Base-by-base conservation (phyloP, 139 green algal species). In the Auxenochlorella protothecoides region DNA sequence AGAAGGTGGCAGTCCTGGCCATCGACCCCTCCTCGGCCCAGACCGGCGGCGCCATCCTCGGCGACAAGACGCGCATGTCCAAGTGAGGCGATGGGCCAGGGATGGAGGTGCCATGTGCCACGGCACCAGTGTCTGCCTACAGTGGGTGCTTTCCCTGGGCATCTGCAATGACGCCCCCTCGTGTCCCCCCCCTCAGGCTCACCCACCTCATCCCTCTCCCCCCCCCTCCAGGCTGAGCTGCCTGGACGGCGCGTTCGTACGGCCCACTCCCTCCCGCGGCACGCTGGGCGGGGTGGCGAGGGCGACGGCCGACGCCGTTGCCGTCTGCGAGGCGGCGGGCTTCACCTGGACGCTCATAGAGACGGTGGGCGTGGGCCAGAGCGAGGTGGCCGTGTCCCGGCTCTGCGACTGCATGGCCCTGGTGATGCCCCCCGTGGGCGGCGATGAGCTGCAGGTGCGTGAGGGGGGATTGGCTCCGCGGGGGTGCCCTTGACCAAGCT, bases 21-120 rank as follows among this genome's bases (percentile, higher is more conserved):
- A 72, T 91, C 2, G 86, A 91, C 71, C 86, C 86, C 7, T 85
- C 76, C 54, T 85, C 76, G 5, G n/a, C 72, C 3, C 52, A 68
- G 14, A 79, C 74, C 62, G 82, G 82, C 4, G 82, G 82, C 3
- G 78, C 82, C 11, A 91, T 91, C 51, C 78, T 91, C 11, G 86
- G 86, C 2, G 86, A 91, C 68, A 91, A 91, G 76, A 91, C 86
- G 9, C 78, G 86, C 55, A 91, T 91, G 86, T 16, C 79, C 4
- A 51, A 69, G 70, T 74, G 53, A 11, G 70, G 11, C 53, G 16
- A 15, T 5, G 12, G 63, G n/a, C 11, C 2, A 5, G n/a, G 6
- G 27, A 44, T 44, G 0, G 27, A 44, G 27, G 27, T 44, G 27
- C 27, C 27, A 44, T 44, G 27, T 44, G 27, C 27, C 27, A 44